These are phyloP conservation scores for Elaphomyces granulatus DNA, from an alignment of 495 filamentous ascomycete species.

Conservation along the genomic window DNA sequence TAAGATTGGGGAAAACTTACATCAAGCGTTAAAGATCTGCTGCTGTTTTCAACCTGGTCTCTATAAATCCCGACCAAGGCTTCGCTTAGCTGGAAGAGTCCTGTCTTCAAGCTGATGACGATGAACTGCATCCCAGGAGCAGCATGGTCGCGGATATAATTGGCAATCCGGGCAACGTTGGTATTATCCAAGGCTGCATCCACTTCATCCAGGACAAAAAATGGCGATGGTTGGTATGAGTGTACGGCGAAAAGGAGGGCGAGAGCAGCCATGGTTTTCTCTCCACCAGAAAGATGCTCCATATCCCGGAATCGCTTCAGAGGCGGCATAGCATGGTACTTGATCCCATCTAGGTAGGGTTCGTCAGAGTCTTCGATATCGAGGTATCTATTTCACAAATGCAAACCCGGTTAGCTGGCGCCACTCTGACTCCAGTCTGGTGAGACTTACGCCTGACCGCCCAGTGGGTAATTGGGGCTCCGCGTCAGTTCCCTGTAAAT, in stretches of 20 bases:
- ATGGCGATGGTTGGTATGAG: constrained; percentile 82
- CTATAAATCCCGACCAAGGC: constrained; percentile 88
- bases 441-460: constrained; percentile 67
- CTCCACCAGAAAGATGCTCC: constrained; percentile 93
- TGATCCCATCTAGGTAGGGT: constrained; percentile 86
- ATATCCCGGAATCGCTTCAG: constrained; percentile 98
- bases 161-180: constrained; percentile 87
- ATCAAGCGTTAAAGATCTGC: constrained; percentile 79
- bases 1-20: constrained; percentile 43
- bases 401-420: too few species aligned
- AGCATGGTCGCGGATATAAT: constrained; percentile 87
- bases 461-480: constrained; percentile 68
- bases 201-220: constrained; percentile 98
- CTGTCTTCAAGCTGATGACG: constrained; percentile 88
- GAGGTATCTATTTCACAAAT: constrained; percentile 42
- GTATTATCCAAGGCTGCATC: constrained; percentile 95
- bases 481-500: constrained; percentile 94
- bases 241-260: constrained; percentile 94
- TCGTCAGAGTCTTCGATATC: constrained; percentile 85
- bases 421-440: too few species aligned
- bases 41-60: constrained; percentile 84
- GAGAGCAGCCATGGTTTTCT: constrained; percentile 97
- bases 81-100: constrained; percentile 87
- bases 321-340: constrained; percentile 97
- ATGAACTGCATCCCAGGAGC: constrained; percentile 98